Conservation (phyloP, 345 rosid genomes). For the Eucalyptus sideroxylon region DNA sequence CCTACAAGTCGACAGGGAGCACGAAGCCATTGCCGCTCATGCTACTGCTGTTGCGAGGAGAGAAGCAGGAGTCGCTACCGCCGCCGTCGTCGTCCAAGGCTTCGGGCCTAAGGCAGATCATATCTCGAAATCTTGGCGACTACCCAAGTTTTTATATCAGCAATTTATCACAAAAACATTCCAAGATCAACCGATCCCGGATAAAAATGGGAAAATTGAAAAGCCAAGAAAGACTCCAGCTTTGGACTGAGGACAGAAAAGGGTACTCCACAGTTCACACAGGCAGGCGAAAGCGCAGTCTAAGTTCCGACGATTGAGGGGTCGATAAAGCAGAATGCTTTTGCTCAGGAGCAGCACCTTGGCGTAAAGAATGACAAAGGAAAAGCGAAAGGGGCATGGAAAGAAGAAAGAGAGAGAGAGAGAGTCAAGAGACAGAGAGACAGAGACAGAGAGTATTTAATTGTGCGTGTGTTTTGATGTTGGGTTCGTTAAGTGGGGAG, state of each 20-base stretch:
- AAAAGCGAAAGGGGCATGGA: background rate
- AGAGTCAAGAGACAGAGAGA: background rate
- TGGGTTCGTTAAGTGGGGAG: background rate
- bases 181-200: background rate
- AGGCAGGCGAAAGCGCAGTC: background rate
- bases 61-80: background rate
- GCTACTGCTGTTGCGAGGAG: slow-evolving; percentile 1
- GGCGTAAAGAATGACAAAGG: background rate
- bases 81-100: slow-evolving; percentile 27
- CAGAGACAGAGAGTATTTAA: background rate
- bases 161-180: background rate
- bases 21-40: slow-evolving; percentile 10
- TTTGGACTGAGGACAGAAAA: background rate
- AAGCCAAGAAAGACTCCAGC: background rate
- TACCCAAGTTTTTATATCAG: background rate
- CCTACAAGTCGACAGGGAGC: slow-evolving; percentile 43
- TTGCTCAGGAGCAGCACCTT: background rate
- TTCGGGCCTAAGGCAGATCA: slow-evolving; percentile 55
- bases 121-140: background rate
- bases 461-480: background rate
- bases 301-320: background rate
- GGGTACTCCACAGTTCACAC: background rate
- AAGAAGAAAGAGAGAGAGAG: background rate
- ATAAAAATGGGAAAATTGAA: background rate
- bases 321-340: background rate